Conservation (phyloP, 2,329 filamentous ascomycete genomes). For the Colletotrichum sublineola region DNA sequence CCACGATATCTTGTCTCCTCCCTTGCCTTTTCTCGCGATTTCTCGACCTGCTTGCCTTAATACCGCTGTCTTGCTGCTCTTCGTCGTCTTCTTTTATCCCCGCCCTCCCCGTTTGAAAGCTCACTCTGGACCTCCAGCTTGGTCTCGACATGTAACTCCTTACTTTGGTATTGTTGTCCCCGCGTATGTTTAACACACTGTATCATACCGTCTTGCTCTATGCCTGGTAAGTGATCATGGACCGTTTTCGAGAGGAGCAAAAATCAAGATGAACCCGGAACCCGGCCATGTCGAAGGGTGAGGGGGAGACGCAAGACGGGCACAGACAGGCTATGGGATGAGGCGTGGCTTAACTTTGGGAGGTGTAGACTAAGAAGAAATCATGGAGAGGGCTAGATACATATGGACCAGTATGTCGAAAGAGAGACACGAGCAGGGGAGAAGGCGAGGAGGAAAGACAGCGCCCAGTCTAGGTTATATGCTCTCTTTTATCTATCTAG, state of each 20-base stretch:
- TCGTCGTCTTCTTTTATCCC: not conserved
- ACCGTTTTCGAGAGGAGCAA: not conserved
- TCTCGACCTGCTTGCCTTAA: no score
- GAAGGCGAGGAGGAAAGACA: constrained; percentile 18
- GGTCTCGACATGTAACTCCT: not conserved
- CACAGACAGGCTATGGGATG: not conserved
- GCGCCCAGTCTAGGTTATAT: not conserved
- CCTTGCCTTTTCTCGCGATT: no score
- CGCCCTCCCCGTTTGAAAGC: not conserved
- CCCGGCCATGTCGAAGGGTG: not conserved
- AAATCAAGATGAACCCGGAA: not conserved
- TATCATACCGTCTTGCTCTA: not conserved
- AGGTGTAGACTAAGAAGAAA: constrained; percentile 3
- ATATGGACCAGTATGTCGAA: constrained; percentile 7
- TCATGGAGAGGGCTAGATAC: not conserved
- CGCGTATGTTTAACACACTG: not conserved
- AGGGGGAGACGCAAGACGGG: constrained; percentile 4
- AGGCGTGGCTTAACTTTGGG: constrained; percentile 6
- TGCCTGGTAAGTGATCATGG: not conserved
- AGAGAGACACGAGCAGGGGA: constrained; percentile 2
- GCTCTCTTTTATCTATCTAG: not conserved
- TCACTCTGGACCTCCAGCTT: not conserved
- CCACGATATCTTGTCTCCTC: not conserved
- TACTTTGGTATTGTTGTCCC: not conserved
- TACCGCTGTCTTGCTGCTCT: not conserved